Percentiles rank a stretch among this genome's conserved stretches.
Conservation (phyloP, 2,329 filamentous ascomycete species). For the Ophiostoma sp. region DNA sequence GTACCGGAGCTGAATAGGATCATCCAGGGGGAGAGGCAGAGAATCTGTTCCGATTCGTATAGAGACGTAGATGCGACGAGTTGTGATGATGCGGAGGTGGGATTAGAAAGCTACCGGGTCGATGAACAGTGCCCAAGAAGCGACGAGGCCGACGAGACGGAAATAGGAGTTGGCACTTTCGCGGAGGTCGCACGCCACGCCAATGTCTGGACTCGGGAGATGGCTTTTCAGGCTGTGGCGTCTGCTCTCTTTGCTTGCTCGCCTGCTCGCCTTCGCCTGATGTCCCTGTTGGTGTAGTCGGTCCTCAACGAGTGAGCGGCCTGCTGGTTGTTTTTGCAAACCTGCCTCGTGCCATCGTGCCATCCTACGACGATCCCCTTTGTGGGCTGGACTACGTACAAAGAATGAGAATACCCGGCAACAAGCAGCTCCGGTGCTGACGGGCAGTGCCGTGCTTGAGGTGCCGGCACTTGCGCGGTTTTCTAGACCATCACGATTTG, state of each 20-base stretch:
- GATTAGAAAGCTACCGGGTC: neutral
- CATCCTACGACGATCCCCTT: neutral
- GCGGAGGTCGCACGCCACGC: neutral
- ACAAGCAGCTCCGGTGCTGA: neutral
- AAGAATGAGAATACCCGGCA: neutral
- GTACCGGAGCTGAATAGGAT: constrained; percentile 37
- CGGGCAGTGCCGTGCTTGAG: neutral
- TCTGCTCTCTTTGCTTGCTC: neutral
- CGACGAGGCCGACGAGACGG: neutral
- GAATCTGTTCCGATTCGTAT: constrained; percentile 36
- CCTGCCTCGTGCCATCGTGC: neutral
- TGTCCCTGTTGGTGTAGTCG: neutral
- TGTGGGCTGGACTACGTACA: neutral
- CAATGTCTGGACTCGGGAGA: neutral
- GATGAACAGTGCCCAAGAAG: neutral
- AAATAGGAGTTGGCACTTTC: no score
- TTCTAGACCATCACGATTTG: no score
- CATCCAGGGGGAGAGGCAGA: constrained; percentile 39
- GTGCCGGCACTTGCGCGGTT: neutral
- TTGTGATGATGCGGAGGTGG: neutral
- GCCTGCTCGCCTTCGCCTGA: neutral
- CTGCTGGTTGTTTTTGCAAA: neutral
- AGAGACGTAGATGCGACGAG: neutral
- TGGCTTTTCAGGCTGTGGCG: neutral
- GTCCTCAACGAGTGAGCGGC: neutral